phyloP scores from a whole-genome alignment of 345 rosid genomes.

The Gossypioides kirkii region DNA sequence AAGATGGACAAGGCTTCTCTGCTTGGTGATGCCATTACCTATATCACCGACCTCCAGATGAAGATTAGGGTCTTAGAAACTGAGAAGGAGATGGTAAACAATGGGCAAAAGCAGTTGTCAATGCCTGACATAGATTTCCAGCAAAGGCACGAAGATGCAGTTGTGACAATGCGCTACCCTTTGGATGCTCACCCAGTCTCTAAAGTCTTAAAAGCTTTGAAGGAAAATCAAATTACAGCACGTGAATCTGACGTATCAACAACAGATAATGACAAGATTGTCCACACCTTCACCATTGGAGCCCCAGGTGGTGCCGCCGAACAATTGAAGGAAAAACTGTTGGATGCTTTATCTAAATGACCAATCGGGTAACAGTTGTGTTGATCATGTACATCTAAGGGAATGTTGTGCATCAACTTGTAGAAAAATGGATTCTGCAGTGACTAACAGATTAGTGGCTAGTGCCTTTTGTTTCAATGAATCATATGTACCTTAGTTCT shows the following conservation, averaged over 20 bases:
- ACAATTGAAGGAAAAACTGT: conserved; percentile 79
- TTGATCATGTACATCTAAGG: neutral
- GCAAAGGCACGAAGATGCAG: conserved; percentile 63
- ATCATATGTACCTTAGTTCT: conserved; percentile 10
- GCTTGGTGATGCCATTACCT: conserved; percentile 83
- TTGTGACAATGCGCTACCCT: conserved; percentile 68
- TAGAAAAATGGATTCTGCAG: neutral
- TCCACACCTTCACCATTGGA: conserved; percentile 67
- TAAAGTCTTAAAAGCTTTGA: conserved; percentile 49
- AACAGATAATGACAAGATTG: conserved; percentile 51
- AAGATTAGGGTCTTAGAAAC: conserved; percentile 71
- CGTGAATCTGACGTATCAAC: conserved; percentile 61
- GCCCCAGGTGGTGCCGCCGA: conserved; percentile 69
- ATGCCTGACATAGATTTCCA: conserved; percentile 69
- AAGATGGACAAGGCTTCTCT: conserved; percentile 96
- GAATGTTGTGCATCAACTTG: neutral
- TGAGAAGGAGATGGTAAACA: conserved; percentile 53
- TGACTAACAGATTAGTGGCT: conserved; percentile 12
- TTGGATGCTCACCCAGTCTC: conserved; percentile 75
- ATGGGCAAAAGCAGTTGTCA: conserved; percentile 34
- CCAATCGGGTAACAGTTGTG: conserved; percentile 9
- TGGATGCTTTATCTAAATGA: conserved; percentile 52
- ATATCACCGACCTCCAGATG: conserved; percentile 76
- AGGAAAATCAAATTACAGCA: conserved; percentile 56
- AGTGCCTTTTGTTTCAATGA: neutral